Base-by-base conservation (phyloP, 164 flowering plant species). In the Macadamia tetraphylla region DNA sequence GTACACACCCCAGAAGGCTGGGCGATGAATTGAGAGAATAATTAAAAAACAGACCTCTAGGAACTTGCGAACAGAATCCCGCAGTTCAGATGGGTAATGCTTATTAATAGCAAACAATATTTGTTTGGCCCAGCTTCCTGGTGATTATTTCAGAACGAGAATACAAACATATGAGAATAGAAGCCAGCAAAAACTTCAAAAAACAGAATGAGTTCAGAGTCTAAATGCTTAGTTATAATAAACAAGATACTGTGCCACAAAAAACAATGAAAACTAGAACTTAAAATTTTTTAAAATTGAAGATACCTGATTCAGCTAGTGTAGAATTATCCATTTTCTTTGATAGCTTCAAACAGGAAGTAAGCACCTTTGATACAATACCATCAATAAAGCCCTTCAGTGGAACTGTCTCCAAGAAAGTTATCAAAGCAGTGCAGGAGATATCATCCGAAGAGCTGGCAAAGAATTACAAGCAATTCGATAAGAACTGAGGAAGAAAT, bases 121-220 rank as follows among this genome's bases (percentile, higher is more conserved):
- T 68, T 86, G 73, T 75, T 85, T 85, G 44, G 83, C 88, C 84
- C 86, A 81, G 66, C 40, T 61, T 60, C 94, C 97, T 89, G 76
- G 43, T 14, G 35, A 63, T 31, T 32, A 69, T 57, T 44, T 13
- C 35, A 65, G 13, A 60, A 43, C 51, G 52, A 58, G 10, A 64
- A 58, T n/a, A 9, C 42, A 31, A 48, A 13, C 18, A 15, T 40
- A 10, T 51, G 15, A 43, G 15, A 57, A 14, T 43, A 3, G 11
- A 62, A 51, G 9, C 29, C 40, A 58, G 53, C 0, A 72, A 7
- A 31, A 48, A 44, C 48, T 18, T 30, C 6, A 46, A 3, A 46
- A 35, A 3, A 46, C 8, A 46, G 9, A 46, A 46, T 11, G 40
- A 46, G 1, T 3, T 46, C 12, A 11, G 51, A 46, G 51, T 46